These are phyloP conservation scores for Hypoxylon fragiforme DNA, from an alignment of 495 filamentous ascomycete genomes.

Conservation along the genomic window DNA sequence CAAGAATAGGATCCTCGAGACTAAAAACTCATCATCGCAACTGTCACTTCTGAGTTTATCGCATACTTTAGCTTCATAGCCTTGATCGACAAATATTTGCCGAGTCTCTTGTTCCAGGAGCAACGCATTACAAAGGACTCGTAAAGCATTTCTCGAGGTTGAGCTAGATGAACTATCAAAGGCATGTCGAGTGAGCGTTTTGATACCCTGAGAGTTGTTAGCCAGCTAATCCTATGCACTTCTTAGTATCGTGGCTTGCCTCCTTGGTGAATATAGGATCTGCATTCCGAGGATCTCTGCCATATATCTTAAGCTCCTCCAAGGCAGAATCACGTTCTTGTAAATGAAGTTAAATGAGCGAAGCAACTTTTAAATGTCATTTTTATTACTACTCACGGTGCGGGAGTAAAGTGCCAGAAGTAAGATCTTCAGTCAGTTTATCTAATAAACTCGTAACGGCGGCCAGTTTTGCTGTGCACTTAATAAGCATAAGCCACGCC, in stretches of 20 bases:
- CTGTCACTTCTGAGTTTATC: slow-evolving; percentile 74
- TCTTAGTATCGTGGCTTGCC: slow-evolving; percentile 47
- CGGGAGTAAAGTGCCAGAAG: slow-evolving; percentile 55
- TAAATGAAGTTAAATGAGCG: slow-evolving; percentile 12
- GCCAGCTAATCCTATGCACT: background rate
- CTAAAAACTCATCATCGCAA: slow-evolving; percentile 85
- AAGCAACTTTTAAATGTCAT: background rate
- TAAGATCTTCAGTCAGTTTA: slow-evolving; percentile 60
- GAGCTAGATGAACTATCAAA: slow-evolving; percentile 62
- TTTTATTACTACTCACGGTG: slow-evolving; percentile 53
- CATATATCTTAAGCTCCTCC: slow-evolving; percentile 76
- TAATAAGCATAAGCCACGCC: slow-evolving; percentile 14
- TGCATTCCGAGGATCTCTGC: slow-evolving; percentile 69
- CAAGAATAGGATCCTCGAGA: slow-evolving; percentile 80
- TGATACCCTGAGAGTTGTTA: slow-evolving; percentile 66
- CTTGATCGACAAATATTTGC: slow-evolving; percentile 80
- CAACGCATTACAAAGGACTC: slow-evolving; percentile 86
- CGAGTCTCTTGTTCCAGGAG: slow-evolving; percentile 71
- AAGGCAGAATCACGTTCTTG: slow-evolving; percentile 66
- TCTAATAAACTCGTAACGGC: slow-evolving; percentile 64
- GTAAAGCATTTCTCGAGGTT: slow-evolving; percentile 75
- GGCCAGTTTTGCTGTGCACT: slow-evolving; percentile 60
- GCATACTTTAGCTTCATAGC: slow-evolving; percentile 69
- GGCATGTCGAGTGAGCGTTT: slow-evolving; percentile 69
- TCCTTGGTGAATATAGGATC: slow-evolving; percentile 79